Percentiles rank a stretch among this genome's conserved stretches.
Conservation (phyloP, 148 eudicot genomes). For the Salicornia ramosissima region DNA sequence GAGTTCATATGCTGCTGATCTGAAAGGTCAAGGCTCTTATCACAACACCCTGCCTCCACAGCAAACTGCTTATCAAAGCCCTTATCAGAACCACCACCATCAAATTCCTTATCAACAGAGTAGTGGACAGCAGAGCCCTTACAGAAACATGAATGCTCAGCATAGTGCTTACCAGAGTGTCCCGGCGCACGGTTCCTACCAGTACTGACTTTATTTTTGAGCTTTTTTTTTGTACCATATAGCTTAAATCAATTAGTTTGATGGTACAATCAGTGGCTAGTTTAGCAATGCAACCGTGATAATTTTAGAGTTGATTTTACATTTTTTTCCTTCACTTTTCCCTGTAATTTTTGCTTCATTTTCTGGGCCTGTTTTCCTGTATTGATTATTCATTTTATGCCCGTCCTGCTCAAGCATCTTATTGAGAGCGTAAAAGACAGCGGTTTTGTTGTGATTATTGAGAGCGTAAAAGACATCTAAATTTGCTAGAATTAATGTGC, state of each 20-base stretch:
- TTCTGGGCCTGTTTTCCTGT: not conserved
- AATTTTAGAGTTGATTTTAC: conserved; percentile 19
- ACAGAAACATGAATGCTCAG: conserved; percentile 26
- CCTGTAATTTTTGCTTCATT: not conserved
- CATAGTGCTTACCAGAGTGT: conserved; percentile 27
- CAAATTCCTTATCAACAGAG: conserved; percentile 30
- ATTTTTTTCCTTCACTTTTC: not conserved
- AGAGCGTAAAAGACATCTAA: not conserved
- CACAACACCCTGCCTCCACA: conserved; percentile 31
- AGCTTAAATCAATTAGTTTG: conserved; percentile 17
- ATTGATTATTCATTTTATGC: not conserved
- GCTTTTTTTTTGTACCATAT: conserved; percentile 38
- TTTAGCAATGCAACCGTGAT: conserved; percentile 15
- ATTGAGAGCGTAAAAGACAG: conserved; percentile 1
- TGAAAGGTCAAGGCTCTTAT: conserved; percentile 19
- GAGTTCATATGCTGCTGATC: conserved; percentile 14
- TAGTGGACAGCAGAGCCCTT: conserved; percentile 27
- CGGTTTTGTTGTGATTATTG: not conserved
- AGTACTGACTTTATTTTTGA: conserved; percentile 29
- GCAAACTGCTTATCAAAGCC: conserved; percentile 21
- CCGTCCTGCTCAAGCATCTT: conserved; percentile 13
- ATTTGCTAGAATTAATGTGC: not conserved
- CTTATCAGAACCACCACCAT: conserved; percentile 27
- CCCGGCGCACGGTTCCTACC: conserved; percentile 34
- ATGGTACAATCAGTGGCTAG: not conserved